A percentile compares a stretch with the other conserved stretches of the same genome.
These are phyloP conservation scores for Sorghum bicolor DNA, from an alignment of 176 grass and related monocot species.

Conservation along the genomic window Sorghum_bicolor_NCBIv3 NC_012879.2:4239501-4240000, in stretches of 20 bases:
- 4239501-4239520: not conserved
- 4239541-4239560: not conserved
- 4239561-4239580: too few species aligned
- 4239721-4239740: not conserved
- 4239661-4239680: not conserved
- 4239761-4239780: not conserved
- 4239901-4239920: not conserved
- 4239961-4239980: not conserved
- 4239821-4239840: too few species aligned
- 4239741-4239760: not conserved
- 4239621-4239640: not conserved
- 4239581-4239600: not conserved
- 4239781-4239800: not conserved
- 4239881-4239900: not conserved
- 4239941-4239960: conserved; percentile 24
- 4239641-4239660: not conserved
- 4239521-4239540: not conserved
- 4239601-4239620: not conserved
- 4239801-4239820: not conserved
- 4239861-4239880: not conserved
- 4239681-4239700: not conserved
- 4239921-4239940: not conserved
- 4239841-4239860: not conserved
- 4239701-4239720: not conserved
- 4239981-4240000: not conserved